Percentiles rank a stretch among this genome's conserved stretches.
Evolutionary conservation across 331 rosid species (phyloP).

Genomic region (Malus hybrid): DNA sequence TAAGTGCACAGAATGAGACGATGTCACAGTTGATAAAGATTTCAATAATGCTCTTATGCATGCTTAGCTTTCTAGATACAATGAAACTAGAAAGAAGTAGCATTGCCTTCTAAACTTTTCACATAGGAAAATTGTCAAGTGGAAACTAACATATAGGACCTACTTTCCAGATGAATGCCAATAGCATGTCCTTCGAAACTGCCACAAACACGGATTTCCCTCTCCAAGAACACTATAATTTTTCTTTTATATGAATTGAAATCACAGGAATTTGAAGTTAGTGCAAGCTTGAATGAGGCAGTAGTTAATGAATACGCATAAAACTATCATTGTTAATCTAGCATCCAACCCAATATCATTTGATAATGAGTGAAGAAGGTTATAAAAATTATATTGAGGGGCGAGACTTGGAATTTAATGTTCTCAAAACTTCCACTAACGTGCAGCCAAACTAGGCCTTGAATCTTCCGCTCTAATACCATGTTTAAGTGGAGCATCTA

Average conservation of each 20-base stretch:
- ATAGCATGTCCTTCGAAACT: not conserved
- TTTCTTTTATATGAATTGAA: not conserved
- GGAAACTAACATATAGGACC: not conserved
- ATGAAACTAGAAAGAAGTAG: not conserved
- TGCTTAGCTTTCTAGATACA: not conserved
- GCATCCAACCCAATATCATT: not conserved
- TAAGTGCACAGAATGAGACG: not conserved
- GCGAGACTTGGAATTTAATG: not conserved
- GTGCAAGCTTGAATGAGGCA: not conserved
- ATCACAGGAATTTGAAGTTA: not conserved
- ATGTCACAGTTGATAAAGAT: not conserved
- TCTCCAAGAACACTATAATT: not conserved
- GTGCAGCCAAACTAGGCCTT: no score
- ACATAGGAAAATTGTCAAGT: not conserved
- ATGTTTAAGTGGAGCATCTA: not conserved
- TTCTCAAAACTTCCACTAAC: no score
- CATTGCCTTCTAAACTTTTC: not conserved
- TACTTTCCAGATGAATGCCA: not conserved
- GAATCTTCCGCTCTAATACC: not conserved
- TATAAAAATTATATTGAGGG: not conserved
- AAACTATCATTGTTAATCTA: not conserved
- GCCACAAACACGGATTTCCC: not conserved
- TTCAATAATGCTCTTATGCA: not conserved
- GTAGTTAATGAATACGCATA: not conserved
- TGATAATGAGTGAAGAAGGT: not conserved